These are phyloP conservation scores for Fraxinus excelsior DNA, from an alignment of 257 asterid genomes.

Conservation along the genomic window DNA sequence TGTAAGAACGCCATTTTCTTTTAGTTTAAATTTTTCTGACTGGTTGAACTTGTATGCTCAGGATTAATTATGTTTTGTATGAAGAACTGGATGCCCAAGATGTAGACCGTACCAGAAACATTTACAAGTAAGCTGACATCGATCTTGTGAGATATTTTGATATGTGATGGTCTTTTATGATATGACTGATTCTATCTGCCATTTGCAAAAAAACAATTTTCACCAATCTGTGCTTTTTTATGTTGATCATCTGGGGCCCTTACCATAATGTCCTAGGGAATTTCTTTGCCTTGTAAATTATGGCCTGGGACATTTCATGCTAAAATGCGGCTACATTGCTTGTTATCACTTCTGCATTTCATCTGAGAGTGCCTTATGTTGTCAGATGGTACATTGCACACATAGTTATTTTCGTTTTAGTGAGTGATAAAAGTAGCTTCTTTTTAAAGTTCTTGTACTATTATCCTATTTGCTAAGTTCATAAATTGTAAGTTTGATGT, in stretches of 20 bases:
- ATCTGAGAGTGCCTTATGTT: constrained; percentile 5
- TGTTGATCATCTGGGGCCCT: not conserved
- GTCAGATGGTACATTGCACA: not conserved
- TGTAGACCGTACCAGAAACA: constrained; percentile 78
- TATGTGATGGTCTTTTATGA: not conserved
- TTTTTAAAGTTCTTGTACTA: not conserved
- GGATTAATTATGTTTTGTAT: constrained; percentile 89
- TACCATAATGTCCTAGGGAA: not conserved
- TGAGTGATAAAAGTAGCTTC: not conserved
- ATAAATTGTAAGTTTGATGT: not conserved
- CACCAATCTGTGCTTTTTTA: not conserved
- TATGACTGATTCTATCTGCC: not conserved
- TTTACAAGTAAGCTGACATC: constrained; percentile 60
- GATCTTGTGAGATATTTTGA: constrained; percentile 11
- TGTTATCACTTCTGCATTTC: constrained; percentile 1
- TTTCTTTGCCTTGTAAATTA: not conserved
- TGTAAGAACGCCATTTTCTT: not conserved
- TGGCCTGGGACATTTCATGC: not conserved
- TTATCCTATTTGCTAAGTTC: not conserved
- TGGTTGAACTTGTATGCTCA: constrained; percentile 33
- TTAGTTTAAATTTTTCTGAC: constrained; percentile 21
- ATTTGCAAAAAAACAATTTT: not conserved
- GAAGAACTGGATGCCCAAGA: constrained; percentile 90
- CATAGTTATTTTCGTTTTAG: not conserved
- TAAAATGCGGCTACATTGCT: not conserved